Evolutionary conservation across 371 early-diverging fungal genomes (phyloP), one percentile per base, ranked within the genome.

Genomic region (Gilbertella persicaria): DNA sequence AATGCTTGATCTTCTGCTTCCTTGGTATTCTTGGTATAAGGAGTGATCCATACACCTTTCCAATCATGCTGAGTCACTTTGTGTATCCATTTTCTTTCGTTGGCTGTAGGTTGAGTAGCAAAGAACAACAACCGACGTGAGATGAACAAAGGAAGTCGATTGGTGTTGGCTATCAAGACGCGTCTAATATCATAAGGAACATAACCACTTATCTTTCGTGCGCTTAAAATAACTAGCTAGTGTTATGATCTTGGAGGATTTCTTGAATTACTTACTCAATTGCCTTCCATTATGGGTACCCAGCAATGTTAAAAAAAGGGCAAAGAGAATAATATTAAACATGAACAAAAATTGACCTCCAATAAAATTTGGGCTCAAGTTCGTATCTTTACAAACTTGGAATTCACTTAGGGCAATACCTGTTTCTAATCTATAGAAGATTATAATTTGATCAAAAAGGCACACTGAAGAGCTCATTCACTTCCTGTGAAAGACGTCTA

Each of bases 31-130:
- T 46, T 52, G 10, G 62, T 21, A 16, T 46, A 19, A 8, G 55
- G 53, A 12, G 45, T 57, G 20, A 67, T 67, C 63, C 63, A 67
- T 0, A 45, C 46, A 10, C 67, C 67, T 37, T 59, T 59, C 67
- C 67, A 63, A 1, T 44, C 29, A 3, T 55, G 48, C 12, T 51
- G 20, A 19, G 35, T 45, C 0, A 59, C 24, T 21, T 44, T 43
- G 16, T 53, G 38, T 20, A 67, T 45, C 67, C 63, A 63, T 2
- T 35, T 26, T 12, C 17, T 30, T 4, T 67, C 58, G 7, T 24
- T 37, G n/a, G 25, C 54, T 4, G 40, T 25, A 16, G 60, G 60
- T n/a, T 17, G 4, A 16, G 45, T 45, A 1, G 26, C 21, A 3
- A 49, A 4, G n/a, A 30, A 40, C 2, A 50, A 19, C 13, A 53